Percentiles rank a stretch among this genome's conserved stretches.
These are phyloP conservation scores for Solanum microdontum DNA, from an alignment of 257 asterid species.

Conservation along the genomic window DNA sequence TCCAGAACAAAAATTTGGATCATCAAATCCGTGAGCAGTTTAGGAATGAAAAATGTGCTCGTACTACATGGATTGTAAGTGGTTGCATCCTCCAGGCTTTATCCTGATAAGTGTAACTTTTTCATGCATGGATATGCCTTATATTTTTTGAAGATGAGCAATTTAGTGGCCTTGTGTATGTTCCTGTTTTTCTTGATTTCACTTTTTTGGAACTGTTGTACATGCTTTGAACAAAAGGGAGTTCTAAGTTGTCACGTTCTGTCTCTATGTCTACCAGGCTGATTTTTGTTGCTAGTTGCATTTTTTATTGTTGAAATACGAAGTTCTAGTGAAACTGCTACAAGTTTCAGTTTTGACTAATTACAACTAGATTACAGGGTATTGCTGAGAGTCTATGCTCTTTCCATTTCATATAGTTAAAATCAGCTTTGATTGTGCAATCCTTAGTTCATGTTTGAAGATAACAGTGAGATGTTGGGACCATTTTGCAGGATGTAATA, in stretches of 20 bases:
- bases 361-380: not conserved
- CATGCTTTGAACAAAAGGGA: not conserved
- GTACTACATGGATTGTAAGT: not conserved
- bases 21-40: not conserved
- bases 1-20: not conserved
- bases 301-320: not conserved
- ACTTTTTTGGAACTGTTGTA: not conserved
- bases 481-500: conserved; percentile 67
- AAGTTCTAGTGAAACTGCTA: not conserved
- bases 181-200: not conserved
- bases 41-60: not conserved
- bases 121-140: not conserved
- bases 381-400: not conserved
- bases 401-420: not conserved
- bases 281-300: not conserved
- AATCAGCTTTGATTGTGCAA: not conserved
- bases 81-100: not conserved
- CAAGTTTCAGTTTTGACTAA: not conserved
- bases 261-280: not conserved
- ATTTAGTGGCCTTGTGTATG: not conserved
- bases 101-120: not conserved
- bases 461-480: conserved; percentile 1
- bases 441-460: not conserved
- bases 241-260: not conserved
- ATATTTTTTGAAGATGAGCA: not conserved